Conservation (phyloP, 192 early-diverging fungal genomes). For the Chytriomyces sp. region DNA sequence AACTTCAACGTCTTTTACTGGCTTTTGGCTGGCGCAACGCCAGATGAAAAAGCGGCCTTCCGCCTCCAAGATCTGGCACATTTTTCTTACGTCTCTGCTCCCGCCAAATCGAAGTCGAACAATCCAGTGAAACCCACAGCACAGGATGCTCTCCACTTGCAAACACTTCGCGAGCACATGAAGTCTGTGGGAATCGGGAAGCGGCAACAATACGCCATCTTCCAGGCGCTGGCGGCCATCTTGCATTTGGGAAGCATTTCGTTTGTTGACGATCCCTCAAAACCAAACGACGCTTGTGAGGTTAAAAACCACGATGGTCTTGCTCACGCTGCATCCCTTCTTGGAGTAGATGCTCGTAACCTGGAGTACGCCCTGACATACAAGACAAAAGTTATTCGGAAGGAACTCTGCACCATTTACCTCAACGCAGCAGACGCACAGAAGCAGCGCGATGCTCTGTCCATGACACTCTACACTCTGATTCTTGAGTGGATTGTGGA, state of each 20-base stretch:
- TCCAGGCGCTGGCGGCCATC: constrained; percentile 83
- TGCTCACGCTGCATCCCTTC: constrained; percentile 73
- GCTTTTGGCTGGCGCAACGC: constrained; percentile 80
- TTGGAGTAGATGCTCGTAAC: constrained; percentile 74
- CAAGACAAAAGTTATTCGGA: constrained; percentile 77
- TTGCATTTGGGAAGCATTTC: constrained; percentile 89
- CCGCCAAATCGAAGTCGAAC: constrained; percentile 32
- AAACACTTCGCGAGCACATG: constrained; percentile 71
- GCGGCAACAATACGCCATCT: constrained; percentile 76
- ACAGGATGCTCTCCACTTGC: constrained; percentile 1
- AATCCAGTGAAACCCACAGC: constrained; percentile 1
- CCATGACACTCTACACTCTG: constrained; percentile 82
- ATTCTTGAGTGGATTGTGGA: constrained; percentile 91
- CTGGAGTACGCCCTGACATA: constrained; percentile 77
- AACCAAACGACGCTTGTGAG: constrained; percentile 70
- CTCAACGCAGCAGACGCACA: constrained; percentile 76
- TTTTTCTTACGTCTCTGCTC: constrained; percentile 44
- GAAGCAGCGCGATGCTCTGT: constrained; percentile 80
- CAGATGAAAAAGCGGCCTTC: constrained; percentile 67
- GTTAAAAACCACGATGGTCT: constrained; percentile 76
- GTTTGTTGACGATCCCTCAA: constrained; percentile 69
- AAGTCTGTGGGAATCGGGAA: constrained; percentile 69
- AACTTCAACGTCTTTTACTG: constrained; percentile 98
- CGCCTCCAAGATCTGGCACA: constrained; percentile 64
- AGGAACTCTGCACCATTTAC: constrained; percentile 89